These are phyloP conservation scores for Leccinum pseudoinsigne DNA, from an alignment of 1,284 basidiomycete genomes.

Conservation along the genomic window DNA sequence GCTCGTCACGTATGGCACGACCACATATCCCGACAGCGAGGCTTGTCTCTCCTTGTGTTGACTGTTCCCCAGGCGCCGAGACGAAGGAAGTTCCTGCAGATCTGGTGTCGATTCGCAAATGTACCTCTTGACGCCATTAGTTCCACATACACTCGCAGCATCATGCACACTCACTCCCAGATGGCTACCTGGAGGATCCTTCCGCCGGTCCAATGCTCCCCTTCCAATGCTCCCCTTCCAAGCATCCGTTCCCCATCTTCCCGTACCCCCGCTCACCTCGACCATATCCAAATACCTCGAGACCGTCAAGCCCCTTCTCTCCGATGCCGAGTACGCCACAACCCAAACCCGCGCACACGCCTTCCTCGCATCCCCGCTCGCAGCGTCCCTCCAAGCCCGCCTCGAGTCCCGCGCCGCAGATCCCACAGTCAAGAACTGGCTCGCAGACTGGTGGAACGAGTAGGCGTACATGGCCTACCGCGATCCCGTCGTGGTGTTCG, in stretches of 20 bases:
- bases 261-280: conserved; percentile 80
- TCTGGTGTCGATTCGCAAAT: no score
- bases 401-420: conserved; percentile 73
- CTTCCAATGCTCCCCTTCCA: conserved; percentile 47
- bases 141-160: no score
- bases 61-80: no score
- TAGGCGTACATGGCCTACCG: conserved; percentile 64
- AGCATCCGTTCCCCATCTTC: conserved; percentile 76
- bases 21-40: no score
- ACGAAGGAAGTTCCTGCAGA: no score
- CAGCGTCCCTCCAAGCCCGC: conserved; percentile 78
- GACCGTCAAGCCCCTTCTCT: conserved; percentile 74
- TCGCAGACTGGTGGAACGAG: conserved; percentile 98
- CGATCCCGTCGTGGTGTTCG: conserved; percentile 91
- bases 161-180: not conserved
- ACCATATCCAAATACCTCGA: conserved; percentile 89
- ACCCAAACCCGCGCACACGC: conserved; percentile 63
- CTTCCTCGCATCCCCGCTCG: conserved; percentile 73
- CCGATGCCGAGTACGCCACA: conserved; percentile 57
- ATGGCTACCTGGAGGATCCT: conserved; percentile 43
- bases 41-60: no score
- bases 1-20: no score
- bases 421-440: conserved; percentile 76
- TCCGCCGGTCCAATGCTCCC: conserved; percentile 73
- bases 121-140: no score